These are phyloP conservation scores for Aspergillus cavernicola DNA, from an alignment of 495 filamentous ascomycete genomes.

Conservation along the genomic window DNA sequence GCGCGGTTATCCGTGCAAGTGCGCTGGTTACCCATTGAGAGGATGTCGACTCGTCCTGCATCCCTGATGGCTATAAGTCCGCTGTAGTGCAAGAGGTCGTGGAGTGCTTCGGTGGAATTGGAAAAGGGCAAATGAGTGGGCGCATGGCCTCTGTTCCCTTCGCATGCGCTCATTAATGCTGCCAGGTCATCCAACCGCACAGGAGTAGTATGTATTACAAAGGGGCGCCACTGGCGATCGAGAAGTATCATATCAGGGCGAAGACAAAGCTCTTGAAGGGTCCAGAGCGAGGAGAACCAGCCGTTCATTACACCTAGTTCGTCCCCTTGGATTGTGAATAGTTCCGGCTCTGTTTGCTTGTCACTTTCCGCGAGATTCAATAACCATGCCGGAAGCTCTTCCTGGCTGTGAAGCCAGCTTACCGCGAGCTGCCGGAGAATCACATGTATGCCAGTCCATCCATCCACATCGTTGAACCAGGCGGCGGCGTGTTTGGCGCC, in stretches of 20 bases:
- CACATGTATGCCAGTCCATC: neutral
- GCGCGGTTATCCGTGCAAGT: neutral
- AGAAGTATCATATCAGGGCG: neutral
- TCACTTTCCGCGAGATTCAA: neutral
- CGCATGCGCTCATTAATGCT: neutral
- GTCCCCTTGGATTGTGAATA: neutral
- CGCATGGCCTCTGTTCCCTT: neutral
- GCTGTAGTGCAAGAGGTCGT: neutral
- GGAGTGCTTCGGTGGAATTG: neutral
- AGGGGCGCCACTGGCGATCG: neutral
- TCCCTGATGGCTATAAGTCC: neutral
- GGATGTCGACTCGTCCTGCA: neutral
- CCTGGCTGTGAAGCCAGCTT: neutral
- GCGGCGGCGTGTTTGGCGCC: conserved; percentile 1
- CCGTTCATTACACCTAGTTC: neutral
- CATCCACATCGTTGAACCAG: neutral
- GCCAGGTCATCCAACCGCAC: conserved; percentile 1
- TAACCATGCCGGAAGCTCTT: neutral
- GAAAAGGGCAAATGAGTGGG: neutral
- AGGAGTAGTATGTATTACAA: neutral
- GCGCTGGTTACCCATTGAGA: neutral
- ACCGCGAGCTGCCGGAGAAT: neutral
- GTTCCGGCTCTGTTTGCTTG: neutral
- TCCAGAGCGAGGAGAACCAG: neutral
- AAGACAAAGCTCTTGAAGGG: conserved; percentile 3